Base-by-base conservation (phyloP, 2,329 filamentous ascomycete species). In the Monascus ruber region DNA sequence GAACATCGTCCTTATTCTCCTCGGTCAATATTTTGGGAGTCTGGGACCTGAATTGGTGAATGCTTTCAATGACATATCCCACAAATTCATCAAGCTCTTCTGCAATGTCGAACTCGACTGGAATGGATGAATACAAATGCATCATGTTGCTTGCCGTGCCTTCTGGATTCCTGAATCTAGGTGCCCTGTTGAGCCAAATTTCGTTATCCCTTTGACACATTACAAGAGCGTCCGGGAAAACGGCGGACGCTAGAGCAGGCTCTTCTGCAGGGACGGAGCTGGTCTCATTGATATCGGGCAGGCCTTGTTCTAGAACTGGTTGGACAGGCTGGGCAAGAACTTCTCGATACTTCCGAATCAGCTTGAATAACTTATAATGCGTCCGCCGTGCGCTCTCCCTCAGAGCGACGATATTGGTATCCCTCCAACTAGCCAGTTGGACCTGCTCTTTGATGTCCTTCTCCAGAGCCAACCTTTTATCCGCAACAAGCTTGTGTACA, bases 351-450 rank as follows among this genome's bases (percentile, higher is more conserved):
- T 95, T 96, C 40, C 85, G 76, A 34, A 98, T 83, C 29, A 94
- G 71, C 50, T 85, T 85, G 66, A 94, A 94, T 2, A 98, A 74
- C 61, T 94, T 95, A 52, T 83, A 78, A 56, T 98, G 91, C 17
- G 88, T 95, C 43, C 81, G 82, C 51, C 83, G 81, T 1, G 91
- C 87, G 60, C 89, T 96, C 55, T 95, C 87, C 48, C 81, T 77
- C 10, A 98, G 68, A 1, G 86, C 85, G 35, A 82, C 81, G 45
- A 98, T 93, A 53, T 96, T 98, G 24, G 85, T 94, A 51, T 98
- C 91, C 59, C 94, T 95, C 93, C 93, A 98, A 60, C 87, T 95
- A 5, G 88, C 87, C 51, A 98, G 69, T 38, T 94, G 77, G 10
- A 98, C 74, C n/a, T 95, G 80, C 50, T 96, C 85, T 57, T 83